Percentiles rank a stretch among this genome's conserved stretches.
Evolutionary conservation across 2,329 filamentous ascomycete species (phyloP).

Genomic region (Trichoderma pleuroti): DNA sequence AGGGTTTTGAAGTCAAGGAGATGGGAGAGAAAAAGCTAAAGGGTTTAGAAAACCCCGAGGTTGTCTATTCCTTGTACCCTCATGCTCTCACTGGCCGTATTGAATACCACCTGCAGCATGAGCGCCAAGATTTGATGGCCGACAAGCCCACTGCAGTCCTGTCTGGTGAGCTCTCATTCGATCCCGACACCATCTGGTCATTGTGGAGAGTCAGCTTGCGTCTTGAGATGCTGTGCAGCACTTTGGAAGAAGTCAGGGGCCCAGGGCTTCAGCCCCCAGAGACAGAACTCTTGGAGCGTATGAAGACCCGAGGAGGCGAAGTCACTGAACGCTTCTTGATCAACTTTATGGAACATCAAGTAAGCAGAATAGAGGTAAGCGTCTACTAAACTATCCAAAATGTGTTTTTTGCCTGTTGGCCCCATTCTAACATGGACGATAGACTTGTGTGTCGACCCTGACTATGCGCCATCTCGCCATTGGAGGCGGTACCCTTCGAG

Average conservation of each 20-base stretch:
- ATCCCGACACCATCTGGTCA: conserved; percentile 81
- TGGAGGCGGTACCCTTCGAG: conserved; percentile 59
- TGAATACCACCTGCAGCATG: conserved; percentile 58
- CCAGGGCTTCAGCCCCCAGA: conserved; percentile 72
- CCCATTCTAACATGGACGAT: neutral
- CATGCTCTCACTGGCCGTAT: conserved; percentile 80
- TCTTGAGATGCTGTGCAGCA: conserved; percentile 88
- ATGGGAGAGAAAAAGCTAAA: conserved; percentile 94
- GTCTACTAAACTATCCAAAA: too few relatives aligned
- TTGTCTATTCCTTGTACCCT: conserved; percentile 92
- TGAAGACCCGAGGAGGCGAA: conserved; percentile 68
- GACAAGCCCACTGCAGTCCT: conserved; percentile 60
- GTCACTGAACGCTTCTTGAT: conserved; percentile 84
- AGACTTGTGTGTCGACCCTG: conserved; percentile 81
- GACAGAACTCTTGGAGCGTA: conserved; percentile 72
- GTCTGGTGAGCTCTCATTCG: conserved; percentile 66
- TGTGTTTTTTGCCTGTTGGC: neutral
- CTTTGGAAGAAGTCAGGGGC: conserved; percentile 68
- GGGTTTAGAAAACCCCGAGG: conserved; percentile 93
- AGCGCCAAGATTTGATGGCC: conserved; percentile 42
- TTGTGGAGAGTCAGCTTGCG: conserved; percentile 86
- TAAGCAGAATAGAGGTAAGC: conserved; percentile 90
- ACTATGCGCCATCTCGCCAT: conserved; percentile 73
- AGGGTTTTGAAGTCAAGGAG: conserved; percentile 96
- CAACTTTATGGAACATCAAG: conserved; percentile 90